These are phyloP conservation scores for Medicago arabica DNA, from an alignment of 306 rosid genomes.

Conservation along the genomic window DNA sequence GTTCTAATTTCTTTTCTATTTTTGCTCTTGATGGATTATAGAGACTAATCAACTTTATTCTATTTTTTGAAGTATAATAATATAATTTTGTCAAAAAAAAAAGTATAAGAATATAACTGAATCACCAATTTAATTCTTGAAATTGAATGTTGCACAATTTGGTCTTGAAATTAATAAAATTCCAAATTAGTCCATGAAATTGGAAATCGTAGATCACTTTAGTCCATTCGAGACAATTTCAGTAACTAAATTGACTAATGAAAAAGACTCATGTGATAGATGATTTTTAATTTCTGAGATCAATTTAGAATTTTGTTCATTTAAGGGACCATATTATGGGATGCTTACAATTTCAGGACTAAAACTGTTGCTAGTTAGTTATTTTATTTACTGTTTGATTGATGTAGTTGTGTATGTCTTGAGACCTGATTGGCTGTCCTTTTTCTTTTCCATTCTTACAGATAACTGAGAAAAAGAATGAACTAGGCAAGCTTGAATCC, in stretches of 20 bases:
- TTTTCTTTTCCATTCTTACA: constrained; percentile 37
- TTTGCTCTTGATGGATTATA: not conserved
- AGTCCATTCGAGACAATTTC: not conserved
- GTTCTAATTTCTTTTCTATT: constrained; percentile 6
- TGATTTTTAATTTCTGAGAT: not conserved
- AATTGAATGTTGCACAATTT: not conserved
- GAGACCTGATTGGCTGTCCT: not conserved
- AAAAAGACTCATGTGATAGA: not conserved
- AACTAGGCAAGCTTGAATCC: constrained; percentile 78
- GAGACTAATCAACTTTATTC: too few relatives aligned
- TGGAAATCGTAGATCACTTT: not conserved
- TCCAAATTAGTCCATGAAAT: not conserved
- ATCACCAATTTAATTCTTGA: too few relatives aligned
- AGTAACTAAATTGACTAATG: not conserved
- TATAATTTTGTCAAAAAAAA: too few relatives aligned
- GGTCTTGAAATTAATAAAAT: not conserved
- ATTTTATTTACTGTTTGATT: constrained; percentile 2
- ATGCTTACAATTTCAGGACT: not conserved
- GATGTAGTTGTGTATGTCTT: constrained; percentile 22
- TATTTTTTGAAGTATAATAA: too few relatives aligned
- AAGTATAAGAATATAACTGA: too few relatives aligned
- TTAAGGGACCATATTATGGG: not conserved
- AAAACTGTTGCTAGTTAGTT: not conserved
- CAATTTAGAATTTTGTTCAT: not conserved
- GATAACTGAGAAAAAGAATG: constrained; percentile 69